Evolutionary conservation across 768 basidiomycete genomes (phyloP), one percentile per base, ranked within the genome.

Genomic region (Suillus discolor): DNA sequence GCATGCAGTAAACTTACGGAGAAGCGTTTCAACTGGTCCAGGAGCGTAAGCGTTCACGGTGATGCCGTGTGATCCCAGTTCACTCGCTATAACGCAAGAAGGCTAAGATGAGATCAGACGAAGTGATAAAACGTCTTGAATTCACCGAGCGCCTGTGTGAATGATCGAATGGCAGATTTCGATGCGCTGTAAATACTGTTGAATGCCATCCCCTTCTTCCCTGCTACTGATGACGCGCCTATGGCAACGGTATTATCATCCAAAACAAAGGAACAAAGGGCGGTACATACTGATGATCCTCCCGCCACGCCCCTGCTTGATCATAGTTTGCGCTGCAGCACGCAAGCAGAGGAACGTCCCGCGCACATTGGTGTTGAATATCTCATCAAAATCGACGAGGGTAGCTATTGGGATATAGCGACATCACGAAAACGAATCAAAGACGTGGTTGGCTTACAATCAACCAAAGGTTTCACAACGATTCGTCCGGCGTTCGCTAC

Each of bases 261-360:
- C 20, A 55, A 20, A 12, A 12, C 31, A 11, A 55, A 20, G 20
- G 62, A 62, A 36, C 31, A 34, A 34, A 34, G 20, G 11, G 4
- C 11, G 16, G 28, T 34, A 5, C 51, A 16, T 53, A 62, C 65
- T 77, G 16, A 84, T 76, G 31, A 84, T 80, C 51, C 81, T 72
- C 0, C 83, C 83, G 7, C 83, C 82, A 4, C 68, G 69, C 34
- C 81, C 80, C 71, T 83, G 82, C 31, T 72, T 71, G 41, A 83
- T 77, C 83, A 84, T 84, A 61, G 77, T 74, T 23, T 74, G 57
- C 5, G 75, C 82, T 6, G 82, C 81, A 61, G 78, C 74, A 57
- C 79, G 79, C 70, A 81, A 82, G 68, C 81, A 81, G 1, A 82
- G 68, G 47, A 81, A 81, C 0, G 73, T 70, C 1, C 83, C 81